A percentile compares a stretch with the other conserved stretches of the same genome.
Evolutionary conservation across 2,329 filamentous ascomycete genomes (phyloP).

Genomic region (Aspergillus piperis): DNA sequence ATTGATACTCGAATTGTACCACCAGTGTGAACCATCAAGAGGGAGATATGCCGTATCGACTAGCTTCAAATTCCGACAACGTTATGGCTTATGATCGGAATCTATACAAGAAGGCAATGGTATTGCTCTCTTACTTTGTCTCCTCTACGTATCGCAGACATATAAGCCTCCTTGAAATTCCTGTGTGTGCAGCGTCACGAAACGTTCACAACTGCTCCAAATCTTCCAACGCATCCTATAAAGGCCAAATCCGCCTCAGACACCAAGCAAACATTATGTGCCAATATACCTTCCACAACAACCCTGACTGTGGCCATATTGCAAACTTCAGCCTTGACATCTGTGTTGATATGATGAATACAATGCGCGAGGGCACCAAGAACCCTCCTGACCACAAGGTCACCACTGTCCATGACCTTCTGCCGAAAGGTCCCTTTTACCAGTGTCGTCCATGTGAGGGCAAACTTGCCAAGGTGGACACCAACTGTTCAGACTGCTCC

Average conservation of each 20-base stretch:
- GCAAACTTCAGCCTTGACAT: constrained; percentile 24
- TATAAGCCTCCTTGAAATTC: too few species aligned
- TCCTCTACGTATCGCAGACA: too few species aligned
- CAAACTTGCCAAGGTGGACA: not conserved
- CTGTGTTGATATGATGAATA: constrained; percentile 26
- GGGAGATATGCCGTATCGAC: not conserved
- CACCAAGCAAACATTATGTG: constrained; percentile 16
- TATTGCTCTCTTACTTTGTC: too few species aligned
- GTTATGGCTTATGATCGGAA: too few species aligned
- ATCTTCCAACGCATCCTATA: not conserved
- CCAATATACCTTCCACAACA: constrained; percentile 28
- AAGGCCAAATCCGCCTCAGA: not conserved
- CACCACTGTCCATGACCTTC: not conserved
- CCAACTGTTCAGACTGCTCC: not conserved
- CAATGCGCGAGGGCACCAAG: constrained; percentile 13
- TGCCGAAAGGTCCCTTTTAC: not conserved
- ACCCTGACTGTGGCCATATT: constrained; percentile 30
- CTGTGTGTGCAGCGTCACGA: too few species aligned
- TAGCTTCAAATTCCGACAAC: not conserved
- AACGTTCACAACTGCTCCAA: too few species aligned
- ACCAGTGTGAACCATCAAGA: not conserved
- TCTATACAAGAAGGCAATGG: too few species aligned
- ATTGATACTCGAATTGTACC: not conserved
- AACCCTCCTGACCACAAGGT: not conserved
- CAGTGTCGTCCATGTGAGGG: not conserved